These are phyloP conservation scores for Schizosaccharomyces octosporus DNA, from an alignment of 805 yeast species.

Conservation along the genomic window DNA sequence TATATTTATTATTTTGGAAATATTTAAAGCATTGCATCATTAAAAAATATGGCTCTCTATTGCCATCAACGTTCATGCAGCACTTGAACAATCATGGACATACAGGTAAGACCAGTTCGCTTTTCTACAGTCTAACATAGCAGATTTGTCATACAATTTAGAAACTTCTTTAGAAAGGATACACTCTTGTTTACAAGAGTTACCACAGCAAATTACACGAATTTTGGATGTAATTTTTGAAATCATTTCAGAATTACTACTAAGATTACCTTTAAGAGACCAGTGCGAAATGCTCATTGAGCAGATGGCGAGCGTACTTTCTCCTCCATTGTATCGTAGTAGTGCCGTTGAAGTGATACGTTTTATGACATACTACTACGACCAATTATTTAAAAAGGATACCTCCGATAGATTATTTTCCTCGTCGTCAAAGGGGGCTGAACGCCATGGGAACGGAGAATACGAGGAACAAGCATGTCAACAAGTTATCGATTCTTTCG, in stretches of 20 bases:
- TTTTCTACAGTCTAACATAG: neutral
- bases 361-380: neutral
- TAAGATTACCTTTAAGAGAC: neutral
- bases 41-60: neutral
- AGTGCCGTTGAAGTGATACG: neutral
- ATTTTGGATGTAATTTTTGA: neutral
- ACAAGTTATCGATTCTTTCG: too few relatives aligned
- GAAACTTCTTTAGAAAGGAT: neutral
- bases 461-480: too few relatives aligned
- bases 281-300: neutral
- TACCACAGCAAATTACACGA: neutral
- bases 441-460: neutral
- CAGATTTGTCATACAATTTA: neutral
- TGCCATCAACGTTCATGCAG: neutral
- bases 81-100: neutral
- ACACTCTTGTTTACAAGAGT: neutral
- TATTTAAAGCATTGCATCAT: neutral
- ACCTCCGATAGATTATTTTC: neutral
- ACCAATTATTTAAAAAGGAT: neutral
- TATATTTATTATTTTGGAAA: neutral
- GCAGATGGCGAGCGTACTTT: neutral
- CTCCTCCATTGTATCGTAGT: neutral
- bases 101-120: neutral
- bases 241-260: neutral
- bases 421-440: neutral